phyloP scores from a whole-genome alignment of 2,329 filamentous ascomycete genomes.

The Ophiostoma sp. region DNA sequence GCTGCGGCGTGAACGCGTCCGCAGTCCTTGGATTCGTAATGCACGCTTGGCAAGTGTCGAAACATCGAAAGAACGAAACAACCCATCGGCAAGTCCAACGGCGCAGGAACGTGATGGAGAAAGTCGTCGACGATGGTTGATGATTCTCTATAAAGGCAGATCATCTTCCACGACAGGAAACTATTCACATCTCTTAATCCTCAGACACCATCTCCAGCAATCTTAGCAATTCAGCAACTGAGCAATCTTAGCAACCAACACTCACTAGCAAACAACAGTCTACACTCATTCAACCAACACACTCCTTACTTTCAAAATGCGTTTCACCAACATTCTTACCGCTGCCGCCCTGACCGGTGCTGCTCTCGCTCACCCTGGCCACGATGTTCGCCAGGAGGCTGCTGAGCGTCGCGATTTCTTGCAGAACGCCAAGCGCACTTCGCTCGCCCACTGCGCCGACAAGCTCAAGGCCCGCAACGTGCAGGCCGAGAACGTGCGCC shows the following conservation, averaged over 20 bases:
- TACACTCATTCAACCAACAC: not conserved
- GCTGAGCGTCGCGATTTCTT: slow-evolving; percentile 39
- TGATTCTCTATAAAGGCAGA: not conserved
- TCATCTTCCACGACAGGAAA: not conserved
- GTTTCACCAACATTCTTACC: slow-evolving; percentile 27
- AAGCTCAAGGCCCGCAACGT: slow-evolving; percentile 38
- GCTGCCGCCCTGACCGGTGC: slow-evolving; percentile 26
- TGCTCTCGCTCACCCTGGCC: slow-evolving; percentile 38
- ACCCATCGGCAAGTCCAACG: too few relatives aligned
- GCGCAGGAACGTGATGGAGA: too few relatives aligned
- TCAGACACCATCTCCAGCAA: not conserved
- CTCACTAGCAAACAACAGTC: not conserved
- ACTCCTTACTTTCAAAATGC: slow-evolving; percentile 16
- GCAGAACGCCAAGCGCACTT: slow-evolving; percentile 32
- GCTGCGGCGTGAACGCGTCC: not conserved
- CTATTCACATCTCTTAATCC: not conserved
- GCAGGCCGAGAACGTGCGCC: slow-evolving; percentile 35
- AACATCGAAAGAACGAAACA: not conserved
- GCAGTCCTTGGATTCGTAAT: not conserved
- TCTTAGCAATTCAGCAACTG: not conserved
- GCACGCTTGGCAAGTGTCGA: not conserved
- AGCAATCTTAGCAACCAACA: not conserved
- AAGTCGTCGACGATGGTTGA: not conserved
- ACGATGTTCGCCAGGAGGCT: slow-evolving; percentile 38
- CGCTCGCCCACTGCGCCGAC: slow-evolving; percentile 36